These are phyloP conservation scores for Globisporangium abappressorium DNA, from an alignment of 352 stramenopile genomes.

Conservation along the genomic window DNA sequence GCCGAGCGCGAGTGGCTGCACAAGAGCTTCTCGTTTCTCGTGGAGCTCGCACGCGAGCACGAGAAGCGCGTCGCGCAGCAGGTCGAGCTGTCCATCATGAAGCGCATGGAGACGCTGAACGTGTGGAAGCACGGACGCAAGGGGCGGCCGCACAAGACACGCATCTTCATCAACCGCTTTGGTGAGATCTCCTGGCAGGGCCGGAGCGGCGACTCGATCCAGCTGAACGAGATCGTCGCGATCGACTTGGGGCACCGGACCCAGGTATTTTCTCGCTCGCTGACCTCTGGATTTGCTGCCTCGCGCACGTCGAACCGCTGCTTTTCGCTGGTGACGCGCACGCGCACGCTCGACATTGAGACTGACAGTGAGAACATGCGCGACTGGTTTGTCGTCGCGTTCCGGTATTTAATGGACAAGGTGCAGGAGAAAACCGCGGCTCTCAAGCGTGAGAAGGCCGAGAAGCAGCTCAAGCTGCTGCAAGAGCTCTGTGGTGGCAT, in stretches of 20 bases:
- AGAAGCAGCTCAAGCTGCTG: constrained; percentile 74
- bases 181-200: constrained; percentile 83
- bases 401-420: constrained; percentile 83
- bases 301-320: constrained; percentile 35
- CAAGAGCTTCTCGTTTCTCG: constrained; percentile 69
- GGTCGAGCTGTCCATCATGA: constrained; percentile 84
- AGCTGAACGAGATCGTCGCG: constrained; percentile 64
- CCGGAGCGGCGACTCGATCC: constrained; percentile 68
- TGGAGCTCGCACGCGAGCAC: constrained; percentile 69
- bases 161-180: constrained; percentile 77
- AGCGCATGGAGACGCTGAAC: constrained; percentile 64
- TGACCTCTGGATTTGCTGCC: constrained; percentile 27
- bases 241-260: constrained; percentile 63
- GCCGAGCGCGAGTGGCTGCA: constrained; percentile 78
- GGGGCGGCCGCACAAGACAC: constrained; percentile 79
- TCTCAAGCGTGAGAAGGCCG: constrained; percentile 71
- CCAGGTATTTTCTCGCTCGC: constrained; percentile 57
- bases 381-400: constrained; percentile 87
- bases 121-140: constrained; percentile 82
- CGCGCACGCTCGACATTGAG: constrained; percentile 76
- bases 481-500: constrained; percentile 60
- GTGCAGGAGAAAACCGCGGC: constrained; percentile 79
- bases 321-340: constrained; percentile 67
- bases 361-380: constrained; percentile 64
- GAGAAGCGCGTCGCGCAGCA: constrained; percentile 72